Base-by-base conservation (phyloP, 2,329 filamentous ascomycete genomes). In the Rutstroemia sp. region DNA sequence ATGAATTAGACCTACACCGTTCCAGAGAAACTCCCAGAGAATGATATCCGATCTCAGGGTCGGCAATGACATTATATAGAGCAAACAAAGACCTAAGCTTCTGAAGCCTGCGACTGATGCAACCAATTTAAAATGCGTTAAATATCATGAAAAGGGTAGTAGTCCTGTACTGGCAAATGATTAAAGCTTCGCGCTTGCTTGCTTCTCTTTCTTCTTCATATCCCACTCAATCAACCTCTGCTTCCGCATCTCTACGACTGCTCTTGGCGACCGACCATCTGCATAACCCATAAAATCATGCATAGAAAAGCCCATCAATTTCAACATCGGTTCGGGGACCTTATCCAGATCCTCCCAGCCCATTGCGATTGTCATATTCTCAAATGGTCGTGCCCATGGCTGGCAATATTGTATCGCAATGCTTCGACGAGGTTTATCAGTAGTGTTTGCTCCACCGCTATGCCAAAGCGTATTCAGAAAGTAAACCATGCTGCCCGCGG, bases 331-430 rank as follows among this genome's bases (percentile, higher is more conserved):
- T 47, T 67, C 62, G 5, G 65, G 64, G 4, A 67, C 57, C 16
- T 56, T 42, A 59, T 68, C 64, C 42, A 67, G 27, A 46, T 68
- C 59, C 42, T 68, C 62, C 65, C 64, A 68, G 12, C 70, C 69
- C 52, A 71, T 67, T 12, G 70, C 68, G 5, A 73, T 59, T 6
- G 68, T 67, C 61, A 70, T 67, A 50, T 73, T 73, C 60, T 73
- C 71, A 49, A 63, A 65, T n/a, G 68, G 65, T n/a, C 71, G 60
- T 23, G 71, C 67, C 68, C 68, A 77, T 5, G 64, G 67, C 55
- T 68, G 65, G 44, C 67, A 69, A 48, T 68, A 69, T 48, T 68
- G 67, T 1, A 67, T 54, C 4, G 65, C 68, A 47, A 68, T 54
- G 34, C 63, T 64, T 44, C 65, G 51, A 16, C 66, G 56, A 3